Conservation (phyloP, 1,284 basidiomycete species). For the Moesziomyces sp. region DNA sequence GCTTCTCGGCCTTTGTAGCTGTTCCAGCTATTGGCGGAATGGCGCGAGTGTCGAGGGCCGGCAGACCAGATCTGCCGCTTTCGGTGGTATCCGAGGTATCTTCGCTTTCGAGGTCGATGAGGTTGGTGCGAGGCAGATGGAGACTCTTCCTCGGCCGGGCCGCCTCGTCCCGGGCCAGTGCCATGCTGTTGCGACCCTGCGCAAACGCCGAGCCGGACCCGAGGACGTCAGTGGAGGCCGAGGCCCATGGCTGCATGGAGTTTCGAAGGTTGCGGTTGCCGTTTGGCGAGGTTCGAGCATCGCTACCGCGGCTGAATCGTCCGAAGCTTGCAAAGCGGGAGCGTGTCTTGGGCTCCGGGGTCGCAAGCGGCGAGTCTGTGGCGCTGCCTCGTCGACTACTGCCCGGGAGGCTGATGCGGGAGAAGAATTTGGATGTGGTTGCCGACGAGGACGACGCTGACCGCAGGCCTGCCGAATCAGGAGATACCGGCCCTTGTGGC, state of each 20-base stretch:
- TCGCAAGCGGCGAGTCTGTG: slow-evolving; percentile 11
- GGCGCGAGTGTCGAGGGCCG: slow-evolving; percentile 1
- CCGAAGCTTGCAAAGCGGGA: slow-evolving; percentile 35
- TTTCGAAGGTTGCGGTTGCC: slow-evolving; percentile 17
- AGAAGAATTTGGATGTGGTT: slow-evolving; percentile 33
- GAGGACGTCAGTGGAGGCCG: slow-evolving; percentile 43
- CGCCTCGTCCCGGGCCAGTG: slow-evolving; percentile 32
- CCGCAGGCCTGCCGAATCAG: slow-evolving; percentile 4
- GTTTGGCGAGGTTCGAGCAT: slow-evolving; percentile 4
- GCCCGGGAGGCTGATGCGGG: slow-evolving; percentile 30
- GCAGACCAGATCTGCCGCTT: slow-evolving; percentile 1
- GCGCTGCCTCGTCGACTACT: slow-evolving; percentile 31
- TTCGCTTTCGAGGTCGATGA: slow-evolving; percentile 20
- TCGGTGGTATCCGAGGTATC: slow-evolving; percentile 4
- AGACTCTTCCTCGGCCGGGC: slow-evolving; percentile 35
- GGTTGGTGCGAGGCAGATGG: slow-evolving; percentile 23
- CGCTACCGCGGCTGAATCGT: slow-evolving; percentile 12
- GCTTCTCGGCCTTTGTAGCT: slow-evolving; percentile 14
- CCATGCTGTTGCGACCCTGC: slow-evolving; percentile 28
- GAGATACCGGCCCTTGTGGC: slow-evolving; percentile 10
- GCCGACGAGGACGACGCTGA: slow-evolving; percentile 12
- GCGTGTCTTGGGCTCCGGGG: slow-evolving; percentile 22
- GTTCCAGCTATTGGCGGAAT: slow-evolving; percentile 19
- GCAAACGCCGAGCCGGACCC: background rate
- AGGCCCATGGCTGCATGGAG: slow-evolving; percentile 43